Evolutionary conservation across 1,284 basidiomycete species (phyloP), one percentile per base, ranked within the genome.

Genomic region (Sanguinoderma infundibulare): DNA sequence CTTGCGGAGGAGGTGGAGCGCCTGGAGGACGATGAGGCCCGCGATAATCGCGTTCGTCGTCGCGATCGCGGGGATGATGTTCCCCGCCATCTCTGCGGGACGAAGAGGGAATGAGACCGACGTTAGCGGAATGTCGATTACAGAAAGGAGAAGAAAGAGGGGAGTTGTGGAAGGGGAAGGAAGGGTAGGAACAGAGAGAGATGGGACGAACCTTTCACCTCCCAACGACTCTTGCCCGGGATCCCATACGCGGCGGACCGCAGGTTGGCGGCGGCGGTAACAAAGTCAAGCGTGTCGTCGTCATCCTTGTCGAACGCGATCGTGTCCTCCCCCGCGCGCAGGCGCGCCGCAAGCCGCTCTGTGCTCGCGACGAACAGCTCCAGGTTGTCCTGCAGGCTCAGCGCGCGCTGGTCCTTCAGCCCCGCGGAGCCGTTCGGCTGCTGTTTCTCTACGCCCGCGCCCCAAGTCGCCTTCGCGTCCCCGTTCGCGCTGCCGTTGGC

Each of bases 261-360:
- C 40, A 99, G 81, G 78, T 99, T 99, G 6, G 96, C 92, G 0
- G 96, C 87, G 2, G 97, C 92, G 0, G 96, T 95, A 35, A 98
- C 96, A 73, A 99, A 98, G 76, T 98, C 95, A 10, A 99, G 85
- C 0, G 95, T 92, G 69, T 98, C 96, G 40, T 96, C 92, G 71
- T 99, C 98, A 74, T 99, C 98, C 76, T 99, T 99, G 81, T 99
- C 98, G 70, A 98, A 99, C 0, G 89, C 81, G 53, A 99, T 91
- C 0, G 86, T 89, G 17, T 90, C 83, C 65, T 95, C 90, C 35
- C 92, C 89, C 34, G 81, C 80, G 47, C 85, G 84, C 2, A 95
- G 77, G 6, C 96, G 92, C 3, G 79, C 78, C 1, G 95, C 89
- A 1, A 99, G 81, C 1, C 90, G 86, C 44, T 90, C 85, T 28